Evolutionary conservation across 352 stramenopile genomes (phyloP).

Genomic region (Phytopythium ostracodes): DNA sequence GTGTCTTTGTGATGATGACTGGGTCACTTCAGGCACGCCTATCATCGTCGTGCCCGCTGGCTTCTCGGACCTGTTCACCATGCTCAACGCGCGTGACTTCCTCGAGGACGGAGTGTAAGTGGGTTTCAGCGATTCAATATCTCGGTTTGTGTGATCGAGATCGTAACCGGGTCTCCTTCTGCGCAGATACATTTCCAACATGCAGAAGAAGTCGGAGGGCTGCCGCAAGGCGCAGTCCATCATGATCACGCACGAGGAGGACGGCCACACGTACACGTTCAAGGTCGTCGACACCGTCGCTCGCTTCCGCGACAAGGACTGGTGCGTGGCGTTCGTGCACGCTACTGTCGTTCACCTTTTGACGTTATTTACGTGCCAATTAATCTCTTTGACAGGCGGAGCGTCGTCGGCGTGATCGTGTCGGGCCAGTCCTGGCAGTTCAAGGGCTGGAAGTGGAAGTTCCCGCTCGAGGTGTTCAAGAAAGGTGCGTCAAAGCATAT

Average conservation of each 20-base stretch:
- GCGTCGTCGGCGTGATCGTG: conserved; percentile 87
- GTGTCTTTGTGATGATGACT: background rate
- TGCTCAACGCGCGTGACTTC: conserved; percentile 89
- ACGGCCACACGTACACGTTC: conserved; percentile 81
- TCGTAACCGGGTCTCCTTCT: background rate
- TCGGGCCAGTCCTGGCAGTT: conserved; percentile 91
- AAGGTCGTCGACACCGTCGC: conserved; percentile 87
- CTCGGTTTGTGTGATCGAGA: background rate
- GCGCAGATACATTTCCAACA: conserved; percentile 52
- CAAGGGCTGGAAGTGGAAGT: conserved; percentile 92
- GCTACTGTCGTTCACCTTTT: background rate
- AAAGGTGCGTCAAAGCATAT: conserved; percentile 45
- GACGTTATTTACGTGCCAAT: background rate
- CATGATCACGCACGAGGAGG: conserved; percentile 77
- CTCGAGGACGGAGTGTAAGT: conserved; percentile 78
- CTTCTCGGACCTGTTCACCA: conserved; percentile 84
- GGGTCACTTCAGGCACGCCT: conserved; percentile 45
- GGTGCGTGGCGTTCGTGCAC: conserved; percentile 37
- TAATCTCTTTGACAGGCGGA: conserved; percentile 40
- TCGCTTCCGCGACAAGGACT: conserved; percentile 86
- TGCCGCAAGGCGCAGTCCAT: conserved; percentile 79
- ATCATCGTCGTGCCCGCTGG: conserved; percentile 90
- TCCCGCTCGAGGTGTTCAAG: conserved; percentile 90
- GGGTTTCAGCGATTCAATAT: too few species aligned
- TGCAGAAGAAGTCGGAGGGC: conserved; percentile 85